These are phyloP conservation scores for Cucumis sativus DNA, from an alignment of 306 rosid species.

Conservation along the genomic window DNA sequence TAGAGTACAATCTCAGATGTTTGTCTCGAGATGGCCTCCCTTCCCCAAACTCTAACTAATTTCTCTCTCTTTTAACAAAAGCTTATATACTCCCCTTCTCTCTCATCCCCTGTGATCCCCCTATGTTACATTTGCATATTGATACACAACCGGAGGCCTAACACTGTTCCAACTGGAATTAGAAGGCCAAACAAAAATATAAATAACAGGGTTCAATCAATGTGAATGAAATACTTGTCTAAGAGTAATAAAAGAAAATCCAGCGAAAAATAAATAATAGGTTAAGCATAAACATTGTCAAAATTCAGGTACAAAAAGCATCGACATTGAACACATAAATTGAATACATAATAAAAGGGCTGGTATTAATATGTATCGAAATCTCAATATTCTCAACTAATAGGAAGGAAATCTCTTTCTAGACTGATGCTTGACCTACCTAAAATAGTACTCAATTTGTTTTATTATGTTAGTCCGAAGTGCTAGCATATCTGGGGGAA, in stretches of 20 bases:
- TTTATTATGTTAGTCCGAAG: slow-evolving; percentile 51
- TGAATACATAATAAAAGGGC: not conserved
- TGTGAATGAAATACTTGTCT: not conserved
- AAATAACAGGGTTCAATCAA: not conserved
- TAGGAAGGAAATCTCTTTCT: not conserved
- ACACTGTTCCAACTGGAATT: not conserved
- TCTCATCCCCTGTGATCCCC: too few species aligned
- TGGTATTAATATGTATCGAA: not conserved
- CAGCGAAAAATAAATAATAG: not conserved
- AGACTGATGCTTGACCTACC: slow-evolving; percentile 32
- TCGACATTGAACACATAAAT: not conserved
- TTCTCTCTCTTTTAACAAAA: too few species aligned
- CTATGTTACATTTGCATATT: too few species aligned
- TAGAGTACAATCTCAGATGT: too few species aligned
- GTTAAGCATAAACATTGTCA: not conserved
- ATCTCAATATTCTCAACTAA: not conserved
- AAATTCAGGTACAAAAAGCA: not conserved
- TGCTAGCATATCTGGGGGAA: slow-evolving; percentile 36
- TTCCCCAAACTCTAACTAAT: too few species aligned
- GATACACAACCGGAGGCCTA: too few species aligned
- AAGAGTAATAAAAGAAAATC: not conserved
- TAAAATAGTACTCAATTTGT: slow-evolving; percentile 85
- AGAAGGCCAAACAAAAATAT: not conserved
- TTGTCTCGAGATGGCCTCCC: too few species aligned
- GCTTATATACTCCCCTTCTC: too few species aligned